Evolutionary conservation across 805 yeast species (phyloP).

Genomic region (Starmerella cellae): DNA sequence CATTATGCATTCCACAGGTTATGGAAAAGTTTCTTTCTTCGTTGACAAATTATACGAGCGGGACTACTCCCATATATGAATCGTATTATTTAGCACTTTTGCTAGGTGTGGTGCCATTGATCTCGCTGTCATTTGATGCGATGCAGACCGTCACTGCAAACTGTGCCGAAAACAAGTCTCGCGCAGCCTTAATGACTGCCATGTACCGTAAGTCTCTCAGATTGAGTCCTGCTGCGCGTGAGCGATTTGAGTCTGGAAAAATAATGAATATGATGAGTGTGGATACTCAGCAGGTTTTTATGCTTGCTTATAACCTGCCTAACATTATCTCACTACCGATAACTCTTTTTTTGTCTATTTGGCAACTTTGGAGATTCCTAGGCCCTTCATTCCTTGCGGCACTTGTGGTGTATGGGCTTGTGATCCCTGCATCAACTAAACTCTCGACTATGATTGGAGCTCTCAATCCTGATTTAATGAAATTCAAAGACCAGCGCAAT

Average conservation of each 20-base stretch:
- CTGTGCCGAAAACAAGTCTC: slow-evolving; percentile 14
- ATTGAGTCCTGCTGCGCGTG: slow-evolving; percentile 52
- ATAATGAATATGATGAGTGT: slow-evolving; percentile 89
- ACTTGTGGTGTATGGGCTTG: slow-evolving; percentile 54
- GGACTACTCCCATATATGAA: slow-evolving; percentile 14
- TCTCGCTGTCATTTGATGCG: slow-evolving; percentile 13
- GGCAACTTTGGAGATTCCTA: slow-evolving; percentile 54
- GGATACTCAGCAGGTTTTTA: slow-evolving; percentile 78
- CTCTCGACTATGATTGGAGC: slow-evolving; percentile 46
- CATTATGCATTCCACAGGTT: slow-evolving; percentile 15
- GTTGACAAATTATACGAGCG: slow-evolving; percentile 10
- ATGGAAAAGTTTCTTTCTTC: slow-evolving; percentile 18
- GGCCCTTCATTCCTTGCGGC: slow-evolving; percentile 91
- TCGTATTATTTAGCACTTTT: slow-evolving; percentile 18
- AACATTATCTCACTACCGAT: slow-evolving; percentile 84
- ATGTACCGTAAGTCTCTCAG: slow-evolving; percentile 57
- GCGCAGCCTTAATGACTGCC: slow-evolving; percentile 41
- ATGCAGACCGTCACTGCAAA: slow-evolving; percentile 9
- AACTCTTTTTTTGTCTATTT: slow-evolving; percentile 61
- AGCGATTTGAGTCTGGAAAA: slow-evolving; percentile 68
- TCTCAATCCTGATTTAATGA: slow-evolving; percentile 70
- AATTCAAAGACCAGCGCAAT: slow-evolving; percentile 77
- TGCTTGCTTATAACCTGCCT: slow-evolving; percentile 57
- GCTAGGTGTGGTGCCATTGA: slow-evolving; percentile 18
- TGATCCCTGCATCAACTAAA: slow-evolving; percentile 63